Conservation (phyloP, 768 basidiomycete genomes). For the Mycena chlorophos region DNA sequence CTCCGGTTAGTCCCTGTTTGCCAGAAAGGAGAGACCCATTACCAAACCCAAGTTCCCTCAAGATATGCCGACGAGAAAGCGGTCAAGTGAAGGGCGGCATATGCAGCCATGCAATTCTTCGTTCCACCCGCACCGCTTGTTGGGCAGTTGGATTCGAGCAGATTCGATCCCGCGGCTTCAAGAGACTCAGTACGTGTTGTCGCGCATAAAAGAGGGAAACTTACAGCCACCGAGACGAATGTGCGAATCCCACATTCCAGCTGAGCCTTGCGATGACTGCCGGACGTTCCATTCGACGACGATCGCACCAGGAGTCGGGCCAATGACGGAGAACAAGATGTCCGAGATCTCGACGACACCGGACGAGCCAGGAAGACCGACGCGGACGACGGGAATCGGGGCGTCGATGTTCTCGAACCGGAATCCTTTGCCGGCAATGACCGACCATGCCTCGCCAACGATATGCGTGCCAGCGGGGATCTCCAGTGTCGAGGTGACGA, state of each 20-base stretch:
- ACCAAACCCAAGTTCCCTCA: conserved; percentile 40
- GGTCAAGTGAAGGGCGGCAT: conserved; percentile 63
- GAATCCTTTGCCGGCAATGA: conserved; percentile 49
- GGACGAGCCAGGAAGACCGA: conserved; percentile 45
- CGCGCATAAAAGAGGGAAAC: too few relatives aligned
- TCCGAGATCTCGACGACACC: conserved; percentile 64
- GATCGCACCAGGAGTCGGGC: conserved; percentile 57
- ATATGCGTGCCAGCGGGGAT: conserved; percentile 59
- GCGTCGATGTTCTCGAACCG: conserved; percentile 44
- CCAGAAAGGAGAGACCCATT: not conserved
- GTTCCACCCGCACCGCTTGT: conserved; percentile 39
- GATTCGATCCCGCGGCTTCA: conserved; percentile 52
- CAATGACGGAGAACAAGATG: conserved; percentile 63
- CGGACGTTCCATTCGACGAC: conserved; percentile 68
- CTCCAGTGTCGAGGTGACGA: conserved; percentile 52
- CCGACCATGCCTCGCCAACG: conserved; percentile 62
- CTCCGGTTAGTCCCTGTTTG: not conserved
- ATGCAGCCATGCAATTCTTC: conserved; percentile 61
- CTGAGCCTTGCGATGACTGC: conserved; percentile 52
- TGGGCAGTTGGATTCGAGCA: conserved; percentile 49
- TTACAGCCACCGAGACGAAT: conserved; percentile 48
- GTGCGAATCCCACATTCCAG: conserved; percentile 62
- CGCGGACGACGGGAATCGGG: conserved; percentile 48
- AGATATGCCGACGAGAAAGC: conserved; percentile 56
- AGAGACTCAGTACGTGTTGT: not conserved